Base-by-base conservation (phyloP, 2,329 filamentous ascomycete genomes). In the Cadophora gregata region DNA sequence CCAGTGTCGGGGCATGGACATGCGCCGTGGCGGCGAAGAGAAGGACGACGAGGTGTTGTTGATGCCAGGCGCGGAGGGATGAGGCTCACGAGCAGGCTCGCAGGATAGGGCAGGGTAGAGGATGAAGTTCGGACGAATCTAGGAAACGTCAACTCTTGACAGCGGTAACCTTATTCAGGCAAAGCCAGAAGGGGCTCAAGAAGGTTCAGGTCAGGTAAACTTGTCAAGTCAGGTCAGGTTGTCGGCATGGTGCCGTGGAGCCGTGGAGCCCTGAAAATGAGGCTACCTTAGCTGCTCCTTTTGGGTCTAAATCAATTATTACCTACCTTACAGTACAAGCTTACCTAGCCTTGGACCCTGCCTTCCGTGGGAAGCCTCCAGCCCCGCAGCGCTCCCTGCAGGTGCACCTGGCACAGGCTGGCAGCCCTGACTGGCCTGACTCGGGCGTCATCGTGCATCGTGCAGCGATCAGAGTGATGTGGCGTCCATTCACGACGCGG, bases 291-390 rank as follows among this genome's bases (percentile, higher is more conserved):
- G 38, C 42, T 21, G 42, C 42, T 47, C n/a, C 2, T n/a, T 21
- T 47, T 47, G 42, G 42, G 42, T 47, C 21, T 47, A 47, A 47
- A 21, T n/a, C 10, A 3, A 21, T 6, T 47, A 16, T 47, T 21
- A n/a, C n/a, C n/a, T n/a, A n/a, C n/a, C n/a, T n/a, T n/a, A n/a
- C n/a, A n/a, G n/a, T n/a, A n/a, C n/a, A n/a, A n/a, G n/a, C n/a
- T n/a, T n/a, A n/a, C n/a, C n/a, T n/a, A 47, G 14, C 50, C 25
- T 53, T 53, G 50, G 50, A 53, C 50, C 50, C 50, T 53, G 50
- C 27, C 38, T 42, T 42, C 38, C 9, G 33, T 36, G 33, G 33
- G 9, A 36, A n/a, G n/a, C n/a, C n/a, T n/a, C n/a, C n/a, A n/a
- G n/a, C n/a, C n/a, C n/a, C n/a, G 9, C 33, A 36, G 33, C 14